These are phyloP conservation scores for Paraglomus occultum DNA, from an alignment of 192 early-diverging fungal species.

Conservation along the genomic window DNA sequence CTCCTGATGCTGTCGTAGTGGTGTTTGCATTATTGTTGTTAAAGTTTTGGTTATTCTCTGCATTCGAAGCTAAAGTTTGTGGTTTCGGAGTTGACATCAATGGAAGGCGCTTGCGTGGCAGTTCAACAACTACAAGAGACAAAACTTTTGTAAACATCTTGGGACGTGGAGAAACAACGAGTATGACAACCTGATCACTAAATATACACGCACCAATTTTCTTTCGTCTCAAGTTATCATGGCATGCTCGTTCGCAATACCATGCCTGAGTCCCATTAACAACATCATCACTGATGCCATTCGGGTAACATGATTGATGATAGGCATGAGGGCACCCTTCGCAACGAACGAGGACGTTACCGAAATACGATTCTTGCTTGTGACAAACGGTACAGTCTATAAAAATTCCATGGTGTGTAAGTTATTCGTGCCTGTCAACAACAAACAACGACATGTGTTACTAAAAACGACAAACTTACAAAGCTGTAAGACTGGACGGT, in stretches of 20 bases:
- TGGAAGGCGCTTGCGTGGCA: slow-evolving; percentile 60
- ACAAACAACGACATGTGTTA: neutral
- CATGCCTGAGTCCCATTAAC: slow-evolving; percentile 50
- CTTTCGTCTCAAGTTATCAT: slow-evolving; percentile 51
- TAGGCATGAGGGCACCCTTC: slow-evolving; percentile 83
- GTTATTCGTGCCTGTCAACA: slow-evolving; percentile 5
- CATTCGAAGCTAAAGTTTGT: neutral
- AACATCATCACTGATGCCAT: slow-evolving; percentile 43
- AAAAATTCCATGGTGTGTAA: slow-evolving; percentile 5
- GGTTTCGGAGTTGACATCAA: slow-evolving; percentile 61
- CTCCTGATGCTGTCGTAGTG: slow-evolving; percentile 31
- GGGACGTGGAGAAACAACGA: neutral
- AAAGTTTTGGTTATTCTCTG: no score
- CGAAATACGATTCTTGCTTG: slow-evolving; percentile 55
- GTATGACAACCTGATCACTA: neutral
- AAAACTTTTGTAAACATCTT: slow-evolving; percentile 1
- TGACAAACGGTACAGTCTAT: slow-evolving; percentile 72
- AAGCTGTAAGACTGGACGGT: slow-evolving; percentile 85
- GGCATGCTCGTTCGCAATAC: slow-evolving; percentile 63
- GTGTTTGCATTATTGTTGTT: neutral
- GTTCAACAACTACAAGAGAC: slow-evolving; percentile 43
- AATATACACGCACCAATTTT: slow-evolving; percentile 45
- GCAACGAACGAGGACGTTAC: slow-evolving; percentile 72
- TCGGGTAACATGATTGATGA: slow-evolving; percentile 67
- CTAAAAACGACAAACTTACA: slow-evolving; percentile 48